phyloP scores from a whole-genome alignment of 768 basidiomycete species.

The Vishniacozyma victoriae region DNA sequence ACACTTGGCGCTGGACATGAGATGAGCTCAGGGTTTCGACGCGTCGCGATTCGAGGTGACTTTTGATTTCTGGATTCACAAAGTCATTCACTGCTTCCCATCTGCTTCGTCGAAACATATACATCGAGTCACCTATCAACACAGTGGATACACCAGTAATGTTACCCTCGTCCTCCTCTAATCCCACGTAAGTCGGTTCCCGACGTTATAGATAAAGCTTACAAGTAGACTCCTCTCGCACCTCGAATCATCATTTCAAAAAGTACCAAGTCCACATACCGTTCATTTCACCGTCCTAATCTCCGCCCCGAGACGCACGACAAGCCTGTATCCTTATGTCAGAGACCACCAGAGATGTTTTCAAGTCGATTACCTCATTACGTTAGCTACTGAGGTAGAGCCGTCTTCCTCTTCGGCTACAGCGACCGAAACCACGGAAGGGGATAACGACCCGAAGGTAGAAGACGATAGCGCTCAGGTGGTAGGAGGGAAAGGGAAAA shows the following conservation, averaged over 20 bases:
- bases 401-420: not conserved
- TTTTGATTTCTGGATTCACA: too few relatives aligned
- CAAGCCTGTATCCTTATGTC: constrained; percentile 68
- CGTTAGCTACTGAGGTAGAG: constrained; percentile 35
- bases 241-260: constrained; percentile 9
- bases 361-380: constrained; percentile 69
- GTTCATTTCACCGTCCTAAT: constrained; percentile 22
- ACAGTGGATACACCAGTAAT: too few relatives aligned
- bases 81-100: too few relatives aligned
- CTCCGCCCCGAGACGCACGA: constrained; percentile 53
- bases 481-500: too few relatives aligned
- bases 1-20: too few relatives aligned
- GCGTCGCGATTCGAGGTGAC: too few relatives aligned
- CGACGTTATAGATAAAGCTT: too few relatives aligned
- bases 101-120: too few relatives aligned
- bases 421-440: not conserved
- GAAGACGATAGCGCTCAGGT: too few relatives aligned
- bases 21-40: too few relatives aligned
- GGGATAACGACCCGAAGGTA: not conserved
- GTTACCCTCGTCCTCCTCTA: not conserved
- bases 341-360: constrained; percentile 56
- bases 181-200: not conserved
- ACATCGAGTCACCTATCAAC: too few relatives aligned
- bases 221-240: constrained; percentile 6
- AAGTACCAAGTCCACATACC: constrained; percentile 13